Evolutionary conservation across 2,329 filamentous ascomycete species (phyloP).

Genomic region (Cladosporium sp.): DNA sequence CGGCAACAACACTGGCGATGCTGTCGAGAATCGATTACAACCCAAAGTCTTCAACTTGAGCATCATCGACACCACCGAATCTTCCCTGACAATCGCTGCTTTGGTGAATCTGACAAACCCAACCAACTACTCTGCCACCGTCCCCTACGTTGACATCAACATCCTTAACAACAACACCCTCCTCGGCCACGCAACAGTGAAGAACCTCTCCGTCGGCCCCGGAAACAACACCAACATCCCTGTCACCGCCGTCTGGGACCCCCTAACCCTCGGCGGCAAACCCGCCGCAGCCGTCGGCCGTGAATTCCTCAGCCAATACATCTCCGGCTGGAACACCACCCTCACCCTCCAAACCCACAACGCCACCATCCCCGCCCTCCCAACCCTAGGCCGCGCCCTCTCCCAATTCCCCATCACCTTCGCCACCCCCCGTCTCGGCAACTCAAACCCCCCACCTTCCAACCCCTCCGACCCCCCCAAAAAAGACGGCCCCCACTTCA

Average conservation of each 20-base stretch:
- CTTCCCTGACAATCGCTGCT: constrained; percentile 66
- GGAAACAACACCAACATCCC: constrained; percentile 69
- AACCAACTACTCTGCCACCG: constrained; percentile 72
- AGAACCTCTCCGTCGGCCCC: constrained; percentile 57
- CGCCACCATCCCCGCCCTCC: constrained; percentile 67
- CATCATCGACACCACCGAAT: constrained; percentile 66
- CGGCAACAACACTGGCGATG: constrained; percentile 3
- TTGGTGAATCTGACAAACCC: constrained; percentile 83
- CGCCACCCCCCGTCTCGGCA: constrained; percentile 61
- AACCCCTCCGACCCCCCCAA: constrained; percentile 35
- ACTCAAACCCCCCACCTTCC: constrained; percentile 45
- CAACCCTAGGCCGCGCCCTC: constrained; percentile 66
- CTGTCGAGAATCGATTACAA: constrained; percentile 30
- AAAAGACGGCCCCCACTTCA: constrained; percentile 58
- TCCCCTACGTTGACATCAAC: constrained; percentile 78
- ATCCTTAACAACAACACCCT: constrained; percentile 67
- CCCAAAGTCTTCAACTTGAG: constrained; percentile 67
- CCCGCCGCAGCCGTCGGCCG: constrained; percentile 58
- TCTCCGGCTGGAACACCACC: constrained; percentile 82
- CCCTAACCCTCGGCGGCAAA: constrained; percentile 57
- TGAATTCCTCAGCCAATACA: constrained; percentile 74
- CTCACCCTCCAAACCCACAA: constrained; percentile 68
- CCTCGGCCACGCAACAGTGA: constrained; percentile 68
- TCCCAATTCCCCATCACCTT: constrained; percentile 67
- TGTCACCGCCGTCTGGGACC: constrained; percentile 71